Percentiles rank a stretch among this genome's conserved stretches.
Conservation (phyloP, 2,329 filamentous ascomycete genomes). For the Cladosporium sphaerospermum region DNA sequence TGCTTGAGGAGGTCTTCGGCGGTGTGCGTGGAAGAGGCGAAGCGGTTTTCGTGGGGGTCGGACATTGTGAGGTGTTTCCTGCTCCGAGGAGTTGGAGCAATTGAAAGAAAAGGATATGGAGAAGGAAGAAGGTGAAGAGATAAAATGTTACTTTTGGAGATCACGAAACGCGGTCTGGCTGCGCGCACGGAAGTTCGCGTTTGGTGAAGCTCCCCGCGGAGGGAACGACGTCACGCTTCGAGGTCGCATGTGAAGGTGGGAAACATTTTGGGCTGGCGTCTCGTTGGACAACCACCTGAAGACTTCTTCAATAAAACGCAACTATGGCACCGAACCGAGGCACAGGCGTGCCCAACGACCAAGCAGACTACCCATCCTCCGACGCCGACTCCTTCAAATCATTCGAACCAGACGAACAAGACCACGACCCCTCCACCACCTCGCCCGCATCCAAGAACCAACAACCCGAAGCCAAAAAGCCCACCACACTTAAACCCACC, state of each 20-base stretch:
- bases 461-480: neutral
- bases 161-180: neutral
- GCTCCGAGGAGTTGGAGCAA: too few species aligned
- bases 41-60: constrained; percentile 43
- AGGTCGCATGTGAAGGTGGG: neutral
- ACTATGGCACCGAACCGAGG: constrained; percentile 5
- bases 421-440: constrained; percentile 12
- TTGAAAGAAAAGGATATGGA: too few species aligned
- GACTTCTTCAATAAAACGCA: too few species aligned
- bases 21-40: constrained; percentile 68
- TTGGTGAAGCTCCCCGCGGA: neutral
- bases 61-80: neutral
- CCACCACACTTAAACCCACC: neutral
- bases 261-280: too few species aligned
- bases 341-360: neutral
- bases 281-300: too few species aligned
- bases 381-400: constrained; percentile 25
- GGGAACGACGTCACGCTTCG: neutral
- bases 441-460: neutral
- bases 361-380: constrained; percentile 14
- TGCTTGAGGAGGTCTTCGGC: constrained; percentile 77
- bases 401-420: constrained; percentile 20
- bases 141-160: neutral
- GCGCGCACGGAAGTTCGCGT: neutral
- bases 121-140: neutral